Evolutionary conservation across 805 yeast species (phyloP), one percentile per base, ranked within the genome.

Genomic region (Zygotorulaspora chibaensis): DNA sequence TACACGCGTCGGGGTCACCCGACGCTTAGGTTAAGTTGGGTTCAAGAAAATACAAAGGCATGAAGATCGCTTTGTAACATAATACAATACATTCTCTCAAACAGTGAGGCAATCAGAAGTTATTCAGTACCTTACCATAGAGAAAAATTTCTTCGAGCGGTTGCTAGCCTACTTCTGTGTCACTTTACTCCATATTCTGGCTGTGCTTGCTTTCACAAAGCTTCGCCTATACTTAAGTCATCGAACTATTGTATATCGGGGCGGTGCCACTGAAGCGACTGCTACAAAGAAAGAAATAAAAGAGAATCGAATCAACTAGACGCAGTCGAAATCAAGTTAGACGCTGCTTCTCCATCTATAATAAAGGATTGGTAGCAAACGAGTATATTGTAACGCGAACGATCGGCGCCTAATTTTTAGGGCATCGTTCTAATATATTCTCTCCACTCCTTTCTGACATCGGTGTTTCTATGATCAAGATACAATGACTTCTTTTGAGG

Each of bases 401-500:
- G 25, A 20, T 20, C 25, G 25, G 43, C 43, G 43, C 43, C 38
- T 40, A 40, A 30, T 33, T 18, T 12, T 20, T 20, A 7, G 25
- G 25, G 25, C 25, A 4, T 20, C 25, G 25, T 20, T 20, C 4
- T 20, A 20, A 20, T 20, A 20, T 20, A 20, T 20, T 7, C 25
- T 20, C 7, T 20, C 25, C 25, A 30, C 18, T 11, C 11, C n/a
- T 17, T 25, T 16, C 12, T 33, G 18, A 33, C 4, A 33, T 33
- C 20, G 11, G 36, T 16, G 3, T 20, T n/a, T 37, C 40, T 37
- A 37, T 37, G 40, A 17, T 13, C 18, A 37, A 8, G 12, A 18
- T 10, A 40, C 36, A 36, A 48, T 45, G 48, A 38, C 28, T 23
- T 26, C 42, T 10, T 13, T 31, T 17, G 35, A 42, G 27, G 40